Evolutionary conservation across 2,329 filamentous ascomycete species (phyloP), one percentile per base, ranked within the genome.

Genomic region (Huntiella omanensis): DNA sequence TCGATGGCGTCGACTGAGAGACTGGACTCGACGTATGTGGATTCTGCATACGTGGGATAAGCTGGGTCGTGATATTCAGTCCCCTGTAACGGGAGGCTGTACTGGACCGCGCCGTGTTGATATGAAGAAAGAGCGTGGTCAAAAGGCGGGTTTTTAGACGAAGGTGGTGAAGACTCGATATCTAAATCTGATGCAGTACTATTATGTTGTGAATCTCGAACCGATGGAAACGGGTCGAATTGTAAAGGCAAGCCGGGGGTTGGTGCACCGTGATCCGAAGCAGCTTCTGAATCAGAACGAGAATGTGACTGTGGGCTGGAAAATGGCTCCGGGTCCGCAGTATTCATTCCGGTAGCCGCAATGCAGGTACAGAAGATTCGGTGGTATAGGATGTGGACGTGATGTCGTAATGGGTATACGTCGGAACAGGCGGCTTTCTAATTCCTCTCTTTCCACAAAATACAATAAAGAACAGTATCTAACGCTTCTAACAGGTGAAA

Each of bases 91-190:
- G 45, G 45, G 11, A 39, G 15, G 33, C 22, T 33, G 39, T 47
- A 43, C 12, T 40, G 36, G 2, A 32, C 32, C 8, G 37, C 17
- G 19, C n/a, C 37, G 12, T 43, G 36, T 22, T 34, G 17, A 33
- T 38, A 47, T 15, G 40, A 33, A 38, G 45, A 19, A 19, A 47
- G 33, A 11, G 34, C 40, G 13, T 43, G 42, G 40, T 47, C 39
- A 36, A 42, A 47, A 16, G 43, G 22, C 2, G 45, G 45, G 34
- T 35, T 43, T 28, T 47, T 47, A 33, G 38, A 39, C 15, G 40
- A 11, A 8, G 33, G 33, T 36, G 16, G 22, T 33, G 40, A 5
- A 4, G 33, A 19, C 10, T 33, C 37, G 12, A 33, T 4, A 4
- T 39, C 34, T 8, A 33, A 22, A n/a, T 33, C 34, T 7, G 34